These are phyloP conservation scores for Pythium monospermum DNA, from an alignment of 352 stramenopile species.

Conservation along the genomic window DNA sequence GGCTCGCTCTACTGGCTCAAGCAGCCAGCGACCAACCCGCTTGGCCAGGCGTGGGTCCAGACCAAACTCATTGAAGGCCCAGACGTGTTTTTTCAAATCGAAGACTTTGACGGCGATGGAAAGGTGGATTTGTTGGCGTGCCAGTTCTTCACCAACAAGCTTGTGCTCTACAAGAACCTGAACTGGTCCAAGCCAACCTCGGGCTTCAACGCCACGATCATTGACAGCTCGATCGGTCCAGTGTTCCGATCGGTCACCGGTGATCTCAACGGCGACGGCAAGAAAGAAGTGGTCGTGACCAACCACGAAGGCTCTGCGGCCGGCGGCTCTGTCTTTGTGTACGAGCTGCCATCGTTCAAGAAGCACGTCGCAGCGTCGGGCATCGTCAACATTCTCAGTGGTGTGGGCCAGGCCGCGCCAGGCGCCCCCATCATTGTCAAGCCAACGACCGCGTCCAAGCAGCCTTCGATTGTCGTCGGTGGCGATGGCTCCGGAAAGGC, in stretches of 20 bases:
- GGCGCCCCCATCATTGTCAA: conserved; percentile 13
- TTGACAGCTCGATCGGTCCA: conserved; percentile 16
- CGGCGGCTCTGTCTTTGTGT: conserved; percentile 13
- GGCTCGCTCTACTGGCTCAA: conserved; percentile 22
- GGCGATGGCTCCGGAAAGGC: conserved; percentile 16
- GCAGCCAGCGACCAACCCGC: conserved; percentile 14
- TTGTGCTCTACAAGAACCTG: conserved; percentile 18
- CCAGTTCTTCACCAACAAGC: conserved; percentile 18
- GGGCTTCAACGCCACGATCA: conserved; percentile 14
- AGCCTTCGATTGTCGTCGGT: conserved; percentile 14
- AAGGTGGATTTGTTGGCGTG: conserved; percentile 7
- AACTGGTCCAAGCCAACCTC: conserved; percentile 12
- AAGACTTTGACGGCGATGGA: conserved; percentile 15
- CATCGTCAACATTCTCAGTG: conserved; percentile 20
- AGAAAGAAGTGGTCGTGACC: conserved; percentile 14
- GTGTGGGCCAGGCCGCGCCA: conserved; percentile 12
- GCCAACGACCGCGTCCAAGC: conserved; percentile 3
- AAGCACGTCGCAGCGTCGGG: conserved; percentile 12
- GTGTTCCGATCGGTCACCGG: conserved; percentile 15
- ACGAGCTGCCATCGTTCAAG: conserved; percentile 15
- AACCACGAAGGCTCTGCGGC: conserved; percentile 4
- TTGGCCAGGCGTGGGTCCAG: conserved; percentile 15
- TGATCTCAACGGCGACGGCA: conserved; percentile 15
- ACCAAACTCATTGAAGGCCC: conserved; percentile 13
- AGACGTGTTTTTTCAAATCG: conserved; percentile 19